Evolutionary conservation across 2,329 filamentous ascomycete genomes (phyloP), one percentile per base, ranked within the genome.

Genomic region (Pseudocercospora crystallina): DNA sequence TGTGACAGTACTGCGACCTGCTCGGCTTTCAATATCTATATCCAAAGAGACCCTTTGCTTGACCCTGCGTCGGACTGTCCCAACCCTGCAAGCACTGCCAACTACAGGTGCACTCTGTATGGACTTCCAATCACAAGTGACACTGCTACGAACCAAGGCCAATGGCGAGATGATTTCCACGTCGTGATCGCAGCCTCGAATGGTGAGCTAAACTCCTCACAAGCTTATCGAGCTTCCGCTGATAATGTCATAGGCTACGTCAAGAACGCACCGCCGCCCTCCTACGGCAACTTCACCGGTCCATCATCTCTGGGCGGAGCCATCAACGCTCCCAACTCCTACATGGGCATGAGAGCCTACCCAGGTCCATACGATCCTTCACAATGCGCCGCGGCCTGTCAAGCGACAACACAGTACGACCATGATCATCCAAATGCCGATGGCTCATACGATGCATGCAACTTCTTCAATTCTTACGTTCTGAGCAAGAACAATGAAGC

Each of bases 121-220:
- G 69, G 70, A 11, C 60, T 62, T 4, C 55, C 57, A 2, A 51
- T 70, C 40, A 50, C 50, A n/a, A 49, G 56, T 7, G 56, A 44
- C 2, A 67, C 63, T 9, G 69, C 69, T 4, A 66, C 46, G 29
- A 73, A 72, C 56, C 40, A 33, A 3, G 70, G 69, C 17, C 61
- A 71, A 54, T 65, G 51, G 47, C 64, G 68, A 8, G 57, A 51
- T 26, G 38, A 59, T 14, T 66, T 76, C 68, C 59, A 66, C 8
- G 68, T 75, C 33, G 66, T 71, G 31, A 71, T 76, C 38, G 66
- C 72, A 15, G 73, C 69, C n/a, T 73, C 69, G 34, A 74, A 76
- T 47, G 73, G 47, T 50, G 33, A 13, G 33, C 33, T 5, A 7
- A n/a, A 47, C 12, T 17, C 29, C 26, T 31, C 17, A 8, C 15